Base-by-base conservation (phyloP, 345 rosid species). In the Erucastrum elatum region DNA sequence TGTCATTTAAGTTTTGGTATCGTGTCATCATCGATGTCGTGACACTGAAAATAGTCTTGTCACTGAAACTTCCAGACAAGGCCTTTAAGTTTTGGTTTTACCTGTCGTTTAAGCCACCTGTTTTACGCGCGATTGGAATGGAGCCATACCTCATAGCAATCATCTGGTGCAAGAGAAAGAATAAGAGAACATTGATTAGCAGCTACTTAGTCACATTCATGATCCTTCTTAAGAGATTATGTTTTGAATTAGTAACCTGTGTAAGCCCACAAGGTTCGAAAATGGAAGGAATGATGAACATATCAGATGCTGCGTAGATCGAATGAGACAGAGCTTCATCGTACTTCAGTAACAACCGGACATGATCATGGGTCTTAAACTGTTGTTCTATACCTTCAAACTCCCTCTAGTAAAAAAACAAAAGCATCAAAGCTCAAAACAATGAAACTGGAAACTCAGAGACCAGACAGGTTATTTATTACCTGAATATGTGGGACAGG, bases 211-310 rank as follows among this genome's bases (percentile, higher is more conserved):
- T 61, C 60, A 68, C 53, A 35, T 5, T 21, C 12, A 26, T 77
- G 64, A 33, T 73, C 13, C n/a, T 11, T 55, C 35, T 46, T 64
- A 8, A 39, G n/a, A 65, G 49, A 41, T 10, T 0, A 63, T 80
- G 71, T 30, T 60, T 69, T 70, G 26, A 44, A 37, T 55, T 15
- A 44, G 51, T 63, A 26, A 94, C 99, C 98, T 95, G 99, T 71
- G 99, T 95, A 58, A 95, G 98, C 64, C 99, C 99, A 84, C 99
- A 92, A 80, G 99, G 99, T 86, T 95, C 99, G 75, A 95, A 92
- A 75, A 92, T 87, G 3, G 99, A 95, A 75, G 99, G 99, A 82
- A 95, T 90, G 80, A 92, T 91, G 79, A 95, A 85, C 87, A 95
- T 72, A 87, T 95, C 99, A 6, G 93, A 86, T 17, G 99, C 99